Base-by-base conservation (phyloP, 352 stramenopile species). In the Phytophthora agathidicida region DNA sequence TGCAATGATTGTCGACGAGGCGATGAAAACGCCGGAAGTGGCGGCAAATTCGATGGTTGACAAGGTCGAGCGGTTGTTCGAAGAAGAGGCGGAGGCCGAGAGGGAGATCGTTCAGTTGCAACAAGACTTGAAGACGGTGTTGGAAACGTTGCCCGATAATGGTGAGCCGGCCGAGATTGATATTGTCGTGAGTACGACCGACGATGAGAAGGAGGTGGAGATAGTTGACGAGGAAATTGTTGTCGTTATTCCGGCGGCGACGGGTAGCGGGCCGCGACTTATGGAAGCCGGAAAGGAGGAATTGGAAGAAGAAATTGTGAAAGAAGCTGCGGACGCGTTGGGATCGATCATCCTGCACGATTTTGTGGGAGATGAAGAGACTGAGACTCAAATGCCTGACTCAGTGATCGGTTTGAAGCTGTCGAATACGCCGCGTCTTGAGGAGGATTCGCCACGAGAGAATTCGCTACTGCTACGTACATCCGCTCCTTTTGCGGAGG, bases 61-160 rank as follows among this genome's bases (percentile, higher is more conserved):
- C n/a, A 59, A 42, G 16, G 44, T 68, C 9, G 26, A 37, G 20
- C n/a, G 31, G 8, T 26, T 68, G 19, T 64, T 60, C 27, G 52
- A 64, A 32, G 52, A 68, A 3, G 60, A 68, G 43, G 52, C 22
- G 0, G 36, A 64, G 30, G 60, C 52, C 5, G 45, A 56, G 22
- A 10, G 59, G 2, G 52, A 68, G 17, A 11, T 68, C 1, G 23
- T 35, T 1, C 20, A 59, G 30, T 64, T 68, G 60, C 10, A 68
- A 24, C 20, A 43, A 7, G 52, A 54, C 9, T 22, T 68, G 4
- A 27, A 54, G 16, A 17, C 23, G 7, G 24, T 20, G 26, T 27
- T 68, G 26, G 30, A 53, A n/a, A 26, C 28, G 9, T 32, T 68
- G 22, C 46, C 52, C 14, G 20, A 10, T 30, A 30, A 19, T 30